A percentile compares a stretch with the other conserved stretches of the same genome.
Conservation (phyloP, 106 monocot genomes). For the Dioscorea zingiberensis region DNA sequence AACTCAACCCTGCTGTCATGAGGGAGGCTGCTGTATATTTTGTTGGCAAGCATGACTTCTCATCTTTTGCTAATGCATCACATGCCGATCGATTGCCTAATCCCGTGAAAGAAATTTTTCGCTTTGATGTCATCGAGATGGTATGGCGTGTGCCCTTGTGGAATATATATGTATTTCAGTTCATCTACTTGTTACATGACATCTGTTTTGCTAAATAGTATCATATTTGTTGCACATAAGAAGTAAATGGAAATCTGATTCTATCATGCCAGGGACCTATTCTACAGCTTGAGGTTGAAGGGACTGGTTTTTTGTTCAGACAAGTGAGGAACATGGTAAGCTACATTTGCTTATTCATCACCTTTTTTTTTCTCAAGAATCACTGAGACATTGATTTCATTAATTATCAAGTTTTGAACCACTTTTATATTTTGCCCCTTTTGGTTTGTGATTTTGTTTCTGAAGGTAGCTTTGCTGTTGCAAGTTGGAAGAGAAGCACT, state of each 20-base stretch:
- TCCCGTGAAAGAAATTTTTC: constrained; percentile 65
- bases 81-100: constrained; percentile 31
- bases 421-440: not conserved
- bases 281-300: constrained; percentile 80
- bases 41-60: constrained; percentile 73
- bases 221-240: too few relatives aligned
- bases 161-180: too few relatives aligned
- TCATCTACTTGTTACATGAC: too few relatives aligned
- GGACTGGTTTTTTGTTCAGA: constrained; percentile 71
- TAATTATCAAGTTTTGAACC: not conserved
- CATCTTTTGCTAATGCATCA: constrained; percentile 74
- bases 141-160: constrained; percentile 13
- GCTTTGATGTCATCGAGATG: constrained; percentile 60
- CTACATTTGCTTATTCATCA: too few relatives aligned
- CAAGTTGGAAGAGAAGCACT: constrained; percentile 71
- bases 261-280: constrained; percentile 37
- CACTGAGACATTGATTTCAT: too few relatives aligned
- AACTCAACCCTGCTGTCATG: constrained; percentile 57
- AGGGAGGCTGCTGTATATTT: constrained; percentile 70
- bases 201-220: too few relatives aligned
- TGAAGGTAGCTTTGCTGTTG: constrained; percentile 66
- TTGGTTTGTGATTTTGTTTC: not conserved
- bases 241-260: not conserved
- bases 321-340: constrained; percentile 93
- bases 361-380: too few relatives aligned